Evolutionary conservation across 2,329 filamentous ascomycete species (phyloP).

Genomic region (Penicillium sp.): DNA sequence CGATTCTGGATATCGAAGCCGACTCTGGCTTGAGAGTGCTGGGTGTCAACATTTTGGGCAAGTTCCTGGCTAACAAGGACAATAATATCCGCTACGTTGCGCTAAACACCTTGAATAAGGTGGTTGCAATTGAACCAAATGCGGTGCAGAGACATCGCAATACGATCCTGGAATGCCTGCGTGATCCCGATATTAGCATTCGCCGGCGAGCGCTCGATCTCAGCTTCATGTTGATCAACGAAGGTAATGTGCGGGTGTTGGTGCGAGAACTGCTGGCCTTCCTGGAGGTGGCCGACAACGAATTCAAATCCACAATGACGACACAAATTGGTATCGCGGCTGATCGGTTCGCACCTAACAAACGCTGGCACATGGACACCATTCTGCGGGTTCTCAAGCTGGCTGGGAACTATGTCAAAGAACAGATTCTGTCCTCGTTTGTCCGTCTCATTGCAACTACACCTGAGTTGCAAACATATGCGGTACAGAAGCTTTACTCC

Average conservation of each 20-base stretch:
- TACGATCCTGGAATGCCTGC: constrained; percentile 91
- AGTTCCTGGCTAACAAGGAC: constrained; percentile 96
- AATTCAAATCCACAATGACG: constrained; percentile 98
- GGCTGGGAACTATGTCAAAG: constrained; percentile 95
- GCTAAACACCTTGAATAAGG: constrained; percentile 94
- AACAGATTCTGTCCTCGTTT: constrained; percentile 95
- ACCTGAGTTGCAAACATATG: constrained; percentile 91
- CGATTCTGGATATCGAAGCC: constrained; percentile 96
- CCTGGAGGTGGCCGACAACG: constrained; percentile 93
- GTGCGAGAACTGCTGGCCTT: constrained; percentile 93
- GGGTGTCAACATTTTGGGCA: constrained; percentile 96
- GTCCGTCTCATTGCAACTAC: constrained; percentile 93
- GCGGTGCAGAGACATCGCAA: constrained; percentile 96
- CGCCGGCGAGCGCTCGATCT: constrained; percentile 91
- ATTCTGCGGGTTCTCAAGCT: constrained; percentile 92
- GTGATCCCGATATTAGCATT: constrained; percentile 98
- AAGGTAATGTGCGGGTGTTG: constrained; percentile 88
- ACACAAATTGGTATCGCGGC: constrained; percentile 96
- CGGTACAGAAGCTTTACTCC: constrained; percentile 89
- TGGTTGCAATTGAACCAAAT: constrained; percentile 96
- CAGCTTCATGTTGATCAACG: constrained; percentile 97
- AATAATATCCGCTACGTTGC: constrained; percentile 99
- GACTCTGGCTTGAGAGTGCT: constrained; percentile 92
- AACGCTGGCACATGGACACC: constrained; percentile 97
- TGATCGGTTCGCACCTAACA: constrained; percentile 92